These are phyloP conservation scores for Alternaria solani DNA, from an alignment of 2,329 filamentous ascomycete species.

Conservation along the genomic window DNA sequence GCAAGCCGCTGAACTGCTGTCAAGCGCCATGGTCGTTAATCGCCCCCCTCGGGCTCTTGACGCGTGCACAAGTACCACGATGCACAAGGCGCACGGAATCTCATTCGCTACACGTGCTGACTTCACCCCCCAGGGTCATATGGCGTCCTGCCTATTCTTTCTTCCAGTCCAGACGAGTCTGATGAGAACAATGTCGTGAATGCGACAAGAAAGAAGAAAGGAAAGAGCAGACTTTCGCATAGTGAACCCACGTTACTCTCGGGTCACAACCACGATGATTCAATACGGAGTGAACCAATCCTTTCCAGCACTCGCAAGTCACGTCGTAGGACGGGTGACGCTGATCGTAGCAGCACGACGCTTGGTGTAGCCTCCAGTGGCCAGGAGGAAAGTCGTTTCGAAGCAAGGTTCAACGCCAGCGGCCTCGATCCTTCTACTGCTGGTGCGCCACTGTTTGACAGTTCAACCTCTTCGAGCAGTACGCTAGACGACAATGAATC, in stretches of 20 bases:
- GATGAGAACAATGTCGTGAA: slow-evolving; percentile 45
- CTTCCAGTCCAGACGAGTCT: slow-evolving; percentile 48
- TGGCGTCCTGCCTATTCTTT: slow-evolving; percentile 63
- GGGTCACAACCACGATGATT: slow-evolving; percentile 26
- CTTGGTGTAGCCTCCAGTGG: slow-evolving; percentile 36
- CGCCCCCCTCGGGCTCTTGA: slow-evolving; percentile 4
- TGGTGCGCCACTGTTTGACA: slow-evolving; percentile 34
- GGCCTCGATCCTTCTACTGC: slow-evolving; percentile 33
- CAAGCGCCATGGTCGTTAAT: slow-evolving; percentile 7
- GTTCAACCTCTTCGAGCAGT: slow-evolving; percentile 41
- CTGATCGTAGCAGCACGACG: slow-evolving; percentile 34
- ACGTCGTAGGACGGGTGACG: slow-evolving; percentile 38
- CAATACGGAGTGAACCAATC: slow-evolving; percentile 30
- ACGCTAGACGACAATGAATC: slow-evolving; percentile 40
- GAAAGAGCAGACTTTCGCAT: slow-evolving; percentile 46
- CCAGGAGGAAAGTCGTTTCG: slow-evolving; percentile 41
- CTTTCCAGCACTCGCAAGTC: slow-evolving; percentile 28
- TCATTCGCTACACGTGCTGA: slow-evolving; percentile 15
- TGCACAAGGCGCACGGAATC: slow-evolving; percentile 8
- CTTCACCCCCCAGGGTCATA: slow-evolving; percentile 59
- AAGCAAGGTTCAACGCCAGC: slow-evolving; percentile 45
- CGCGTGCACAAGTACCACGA: slow-evolving; percentile 15
- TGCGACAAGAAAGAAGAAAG: slow-evolving; percentile 36
- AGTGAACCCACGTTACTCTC: slow-evolving; percentile 29
- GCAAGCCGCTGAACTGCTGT: slow-evolving; percentile 21